Conservation (phyloP, 257 asterid species). For the Ophiorrhiza pumila region DNA sequence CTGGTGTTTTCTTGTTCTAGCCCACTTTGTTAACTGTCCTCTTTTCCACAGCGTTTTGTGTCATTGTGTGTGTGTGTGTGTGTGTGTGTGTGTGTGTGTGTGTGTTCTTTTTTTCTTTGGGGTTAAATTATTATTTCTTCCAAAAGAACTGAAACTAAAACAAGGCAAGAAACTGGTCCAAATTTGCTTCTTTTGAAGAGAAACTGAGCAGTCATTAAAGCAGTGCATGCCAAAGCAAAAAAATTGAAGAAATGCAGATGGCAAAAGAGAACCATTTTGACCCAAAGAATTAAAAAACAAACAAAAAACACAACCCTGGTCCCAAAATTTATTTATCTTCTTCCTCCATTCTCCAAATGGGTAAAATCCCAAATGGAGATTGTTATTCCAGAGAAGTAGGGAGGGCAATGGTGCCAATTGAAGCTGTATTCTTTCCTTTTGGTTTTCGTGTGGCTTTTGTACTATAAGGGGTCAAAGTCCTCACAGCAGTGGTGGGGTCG, state of each 20-base stretch:
- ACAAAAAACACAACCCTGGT: no score
- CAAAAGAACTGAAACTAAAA: slow-evolving; percentile 1
- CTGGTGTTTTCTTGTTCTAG: slow-evolving; percentile 40
- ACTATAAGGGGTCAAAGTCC: slow-evolving; percentile 43
- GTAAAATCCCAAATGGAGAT: slow-evolving; percentile 5
- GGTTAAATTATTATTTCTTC: no score
- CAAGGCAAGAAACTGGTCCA: not conserved
- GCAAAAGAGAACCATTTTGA: slow-evolving; percentile 26
- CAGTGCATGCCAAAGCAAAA: slow-evolving; percentile 29
- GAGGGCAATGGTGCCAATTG: slow-evolving; percentile 29
- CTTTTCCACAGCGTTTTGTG: slow-evolving; percentile 20
- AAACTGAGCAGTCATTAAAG: slow-evolving; percentile 19
- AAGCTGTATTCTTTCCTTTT: not conserved
- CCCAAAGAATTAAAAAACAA: no score
- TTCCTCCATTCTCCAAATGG: not conserved
- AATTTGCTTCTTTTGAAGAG: slow-evolving; percentile 23
- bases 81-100: not conserved
- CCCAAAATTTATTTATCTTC: not conserved
- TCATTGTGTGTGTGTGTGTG: not conserved
- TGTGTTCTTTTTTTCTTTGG: not conserved
- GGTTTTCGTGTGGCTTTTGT: slow-evolving; percentile 24
- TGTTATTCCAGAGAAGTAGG: not conserved
- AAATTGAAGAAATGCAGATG: slow-evolving; percentile 19
- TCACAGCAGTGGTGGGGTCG: slow-evolving; percentile 26
- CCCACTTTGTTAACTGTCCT: slow-evolving; percentile 28